Evolutionary conservation across 495 filamentous ascomycete species (phyloP), one percentile per base, ranked within the genome.

Genomic region (Neurospora sp.): DNA sequence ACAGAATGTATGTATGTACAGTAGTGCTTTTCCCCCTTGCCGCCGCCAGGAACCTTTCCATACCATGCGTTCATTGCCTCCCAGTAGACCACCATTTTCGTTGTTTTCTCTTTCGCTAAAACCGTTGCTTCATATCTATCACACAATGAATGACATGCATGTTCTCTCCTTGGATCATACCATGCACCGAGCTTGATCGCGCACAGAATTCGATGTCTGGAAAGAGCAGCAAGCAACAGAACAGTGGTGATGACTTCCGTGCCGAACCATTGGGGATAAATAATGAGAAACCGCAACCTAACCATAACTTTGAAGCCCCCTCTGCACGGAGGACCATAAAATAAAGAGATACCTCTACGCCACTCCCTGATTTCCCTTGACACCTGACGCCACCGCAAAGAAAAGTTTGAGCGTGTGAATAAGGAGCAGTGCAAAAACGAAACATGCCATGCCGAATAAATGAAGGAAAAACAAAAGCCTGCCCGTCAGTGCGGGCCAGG

Each of bases 351-450:
- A 18, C 53, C 27, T 65, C 53, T 65, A 65, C 53, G 53, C 53
- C 53, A 18, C 53, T 27, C 53, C 53, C 27, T 35, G 53, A 65
- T 31, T 31, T 72, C 75, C 75, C 31, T 69, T 70, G 69, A 76
- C 75, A 74, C 78, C 78, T 14, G 69, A 71, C 78, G 78, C 78
- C 78, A 59, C 74, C 77, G 76, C 78, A 65, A 77, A 75, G 78
- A 75, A 70, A 75, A 76, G 22, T 65, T 65, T 65, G 53, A 35
- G 27, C 22, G 22, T 65, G 22, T 69, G 38, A 70, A 69, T 59
- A 74, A 74, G 71, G 69, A 40, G 35, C 2, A 72, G 69, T 71
- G 40, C 69, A 73, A 76, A 70, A 76, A 71, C 69, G 38, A 70
- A 74, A 44, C 70, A 72, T 69, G 72, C 73, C 73, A 76, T 75